A percentile compares a stretch with the other conserved stretches of the same genome.
These are phyloP conservation scores for Luvunga scandens DNA, from an alignment of 345 rosid genomes.

Conservation along the genomic window DNA sequence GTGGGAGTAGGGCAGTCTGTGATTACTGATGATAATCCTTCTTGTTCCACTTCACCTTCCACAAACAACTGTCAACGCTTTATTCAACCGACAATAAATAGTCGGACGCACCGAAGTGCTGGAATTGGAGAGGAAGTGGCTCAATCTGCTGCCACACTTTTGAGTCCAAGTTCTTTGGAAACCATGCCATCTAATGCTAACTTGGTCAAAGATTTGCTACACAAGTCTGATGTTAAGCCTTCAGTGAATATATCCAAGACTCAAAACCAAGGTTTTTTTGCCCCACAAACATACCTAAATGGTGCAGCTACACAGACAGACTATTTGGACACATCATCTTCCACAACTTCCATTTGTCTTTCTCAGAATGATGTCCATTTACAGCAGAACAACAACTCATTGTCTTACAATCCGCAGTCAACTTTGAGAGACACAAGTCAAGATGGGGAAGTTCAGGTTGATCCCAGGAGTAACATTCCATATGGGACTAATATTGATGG, in stretches of 20 bases:
- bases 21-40: slow-evolving; percentile 56
- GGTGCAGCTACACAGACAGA: slow-evolving; percentile 43
- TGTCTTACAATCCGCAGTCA: slow-evolving; percentile 43
- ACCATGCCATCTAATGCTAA: slow-evolving; percentile 31
- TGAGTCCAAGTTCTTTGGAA: slow-evolving; percentile 42
- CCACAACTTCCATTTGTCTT: slow-evolving; percentile 59
- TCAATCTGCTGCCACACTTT: slow-evolving; percentile 39
- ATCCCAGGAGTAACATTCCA: slow-evolving; percentile 40
- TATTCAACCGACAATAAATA: slow-evolving; percentile 36
- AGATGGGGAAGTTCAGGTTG: slow-evolving; percentile 50
- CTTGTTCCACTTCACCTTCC: slow-evolving; percentile 61
- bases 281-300: slow-evolving; percentile 41
- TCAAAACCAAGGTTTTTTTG: slow-evolving; percentile 45
- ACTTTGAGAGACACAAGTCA: slow-evolving; percentile 46
- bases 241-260: slow-evolving; percentile 46
- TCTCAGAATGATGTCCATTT: slow-evolving; percentile 56
- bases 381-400: slow-evolving; percentile 44
- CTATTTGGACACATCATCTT: slow-evolving; percentile 72
- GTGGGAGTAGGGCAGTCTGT: slow-evolving; percentile 46
- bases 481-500: slow-evolving; percentile 35
- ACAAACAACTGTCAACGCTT: slow-evolving; percentile 35
- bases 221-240: slow-evolving; percentile 55
- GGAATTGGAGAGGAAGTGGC: slow-evolving; percentile 44
- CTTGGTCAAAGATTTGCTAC: slow-evolving; percentile 38
- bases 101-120: slow-evolving; percentile 28